A percentile compares a stretch with the other conserved stretches of the same genome.
Conservation (phyloP, 768 basidiomycete species). For the Phallus indusiatus region DNA sequence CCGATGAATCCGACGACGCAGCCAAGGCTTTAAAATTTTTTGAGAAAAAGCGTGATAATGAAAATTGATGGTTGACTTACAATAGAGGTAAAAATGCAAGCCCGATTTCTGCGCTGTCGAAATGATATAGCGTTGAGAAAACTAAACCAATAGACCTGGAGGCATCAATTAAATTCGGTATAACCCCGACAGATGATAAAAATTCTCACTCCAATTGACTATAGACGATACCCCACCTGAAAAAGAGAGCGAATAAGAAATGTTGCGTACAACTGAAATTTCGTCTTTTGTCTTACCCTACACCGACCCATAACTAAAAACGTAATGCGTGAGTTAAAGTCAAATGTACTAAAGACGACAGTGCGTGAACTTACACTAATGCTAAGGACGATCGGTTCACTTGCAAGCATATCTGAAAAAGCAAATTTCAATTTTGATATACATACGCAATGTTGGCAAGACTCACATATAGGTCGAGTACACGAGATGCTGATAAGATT, state of each 20-base stretch:
- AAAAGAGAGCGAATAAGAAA: neutral
- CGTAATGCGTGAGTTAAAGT: neutral
- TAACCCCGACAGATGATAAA: neutral
- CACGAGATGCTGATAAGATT: slow-evolving; percentile 60
- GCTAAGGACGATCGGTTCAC: slow-evolving; percentile 65
- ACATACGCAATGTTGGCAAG: neutral
- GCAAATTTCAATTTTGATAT: slow-evolving; percentile 3
- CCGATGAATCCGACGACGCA: slow-evolving; percentile 10
- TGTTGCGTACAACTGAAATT: neutral
- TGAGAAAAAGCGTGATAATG: slow-evolving; percentile 14
- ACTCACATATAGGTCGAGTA: slow-evolving; percentile 62
- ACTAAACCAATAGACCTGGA: slow-evolving; percentile 20
- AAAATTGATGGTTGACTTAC: slow-evolving; percentile 20
- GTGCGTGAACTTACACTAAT: slow-evolving; percentile 46
- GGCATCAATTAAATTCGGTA: neutral
- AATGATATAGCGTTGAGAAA: slow-evolving; percentile 23
- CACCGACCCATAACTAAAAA: slow-evolving; percentile 11
- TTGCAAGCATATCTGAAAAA: slow-evolving; percentile 46
- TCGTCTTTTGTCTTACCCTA: slow-evolving; percentile 15
- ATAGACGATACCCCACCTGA: slow-evolving; percentile 27
- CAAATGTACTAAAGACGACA: neutral
- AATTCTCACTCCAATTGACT: slow-evolving; percentile 19
- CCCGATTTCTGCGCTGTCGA: slow-evolving; percentile 23
- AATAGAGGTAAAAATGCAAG: slow-evolving; percentile 22
- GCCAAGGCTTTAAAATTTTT: slow-evolving; percentile 17